phyloP scores from a whole-genome alignment of 208 protist genomes.

The Wallacemonas collosoma region DNA sequence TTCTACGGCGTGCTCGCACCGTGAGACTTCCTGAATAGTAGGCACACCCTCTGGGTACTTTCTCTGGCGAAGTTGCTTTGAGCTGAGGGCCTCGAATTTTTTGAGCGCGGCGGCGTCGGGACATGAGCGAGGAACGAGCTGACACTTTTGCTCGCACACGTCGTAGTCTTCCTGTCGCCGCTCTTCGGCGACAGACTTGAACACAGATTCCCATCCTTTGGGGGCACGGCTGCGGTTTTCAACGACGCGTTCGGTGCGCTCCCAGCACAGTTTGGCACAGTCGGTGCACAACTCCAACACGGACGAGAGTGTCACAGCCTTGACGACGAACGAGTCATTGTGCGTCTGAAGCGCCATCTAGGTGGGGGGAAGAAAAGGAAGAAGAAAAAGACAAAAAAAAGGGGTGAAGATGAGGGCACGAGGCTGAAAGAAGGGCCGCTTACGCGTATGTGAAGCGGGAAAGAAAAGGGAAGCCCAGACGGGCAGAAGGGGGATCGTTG shows the following conservation, averaged over 20 bases:
- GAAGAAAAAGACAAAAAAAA: neutral
- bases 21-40: conserved; percentile 49
- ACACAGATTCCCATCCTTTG: conserved; percentile 59
- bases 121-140: conserved; percentile 41
- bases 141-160: conserved; percentile 46
- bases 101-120: conserved; percentile 31
- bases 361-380: neutral
- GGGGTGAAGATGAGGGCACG: neutral
- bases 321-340: conserved; percentile 39
- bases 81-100: conserved; percentile 37
- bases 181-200: conserved; percentile 49
- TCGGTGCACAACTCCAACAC: conserved; percentile 57
- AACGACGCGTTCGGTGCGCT: conserved; percentile 53
- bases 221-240: conserved; percentile 69
- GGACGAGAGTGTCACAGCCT: conserved; percentile 51
- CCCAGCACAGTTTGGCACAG: conserved; percentile 60
- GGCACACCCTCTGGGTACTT: conserved; percentile 16
- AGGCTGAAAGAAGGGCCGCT: neutral
- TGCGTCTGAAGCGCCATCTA: conserved; percentile 37
- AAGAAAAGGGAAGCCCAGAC: neutral
- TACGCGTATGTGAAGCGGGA: neutral
- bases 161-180: conserved; percentile 55
- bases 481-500: neutral
- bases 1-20: conserved; percentile 68
- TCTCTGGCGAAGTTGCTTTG: conserved; percentile 20